Conservation (phyloP, 768 basidiomycete species). For the Lentinula sp. region DNA sequence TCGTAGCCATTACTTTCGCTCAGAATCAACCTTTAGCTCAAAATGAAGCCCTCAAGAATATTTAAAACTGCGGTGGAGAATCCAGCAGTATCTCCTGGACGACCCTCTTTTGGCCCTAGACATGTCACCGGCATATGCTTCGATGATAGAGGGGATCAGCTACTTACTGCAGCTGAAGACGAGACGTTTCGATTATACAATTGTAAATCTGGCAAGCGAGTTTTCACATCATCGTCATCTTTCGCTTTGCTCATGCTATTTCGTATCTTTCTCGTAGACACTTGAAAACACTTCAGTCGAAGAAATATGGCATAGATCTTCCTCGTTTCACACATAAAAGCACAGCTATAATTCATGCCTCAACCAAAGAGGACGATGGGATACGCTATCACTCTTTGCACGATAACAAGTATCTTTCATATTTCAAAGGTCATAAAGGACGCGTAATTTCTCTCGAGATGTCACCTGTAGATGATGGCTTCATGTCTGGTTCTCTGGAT, state of each 20-base stretch:
- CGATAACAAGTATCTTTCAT: slow-evolving; percentile 93
- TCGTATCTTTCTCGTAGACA: slow-evolving; percentile 36
- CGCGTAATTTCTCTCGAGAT: slow-evolving; percentile 88
- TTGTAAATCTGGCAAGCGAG: slow-evolving; percentile 91
- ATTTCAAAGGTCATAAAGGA: slow-evolving; percentile 92
- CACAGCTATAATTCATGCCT: slow-evolving; percentile 80
- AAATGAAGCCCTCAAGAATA: slow-evolving; percentile 85
- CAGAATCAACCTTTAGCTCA: slow-evolving; percentile 35
- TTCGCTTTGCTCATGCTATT: slow-evolving; percentile 10
- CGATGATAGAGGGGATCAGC: slow-evolving; percentile 82
- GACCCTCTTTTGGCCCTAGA: slow-evolving; percentile 42
- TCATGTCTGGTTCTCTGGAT: slow-evolving; percentile 93
- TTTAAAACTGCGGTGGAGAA: slow-evolving; percentile 76
- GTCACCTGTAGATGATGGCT: slow-evolving; percentile 89
- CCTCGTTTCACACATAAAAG: slow-evolving; percentile 93
- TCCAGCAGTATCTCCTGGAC: slow-evolving; percentile 22
- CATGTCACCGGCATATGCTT: slow-evolving; percentile 88
- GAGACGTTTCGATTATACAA: slow-evolving; percentile 88
- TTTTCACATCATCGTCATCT: slow-evolving; percentile 22
- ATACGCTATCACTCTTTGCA: slow-evolving; percentile 93
- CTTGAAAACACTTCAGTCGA: slow-evolving; percentile 76
- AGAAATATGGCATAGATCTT: slow-evolving; percentile 95
- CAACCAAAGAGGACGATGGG: slow-evolving; percentile 93
- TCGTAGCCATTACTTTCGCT: neutral
- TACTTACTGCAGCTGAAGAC: slow-evolving; percentile 87